Percentiles rank a stretch among this genome's conserved stretches.
Conservation (phyloP, 2,329 filamentous ascomycete genomes). For the Colletotrichum graminicola region DNA sequence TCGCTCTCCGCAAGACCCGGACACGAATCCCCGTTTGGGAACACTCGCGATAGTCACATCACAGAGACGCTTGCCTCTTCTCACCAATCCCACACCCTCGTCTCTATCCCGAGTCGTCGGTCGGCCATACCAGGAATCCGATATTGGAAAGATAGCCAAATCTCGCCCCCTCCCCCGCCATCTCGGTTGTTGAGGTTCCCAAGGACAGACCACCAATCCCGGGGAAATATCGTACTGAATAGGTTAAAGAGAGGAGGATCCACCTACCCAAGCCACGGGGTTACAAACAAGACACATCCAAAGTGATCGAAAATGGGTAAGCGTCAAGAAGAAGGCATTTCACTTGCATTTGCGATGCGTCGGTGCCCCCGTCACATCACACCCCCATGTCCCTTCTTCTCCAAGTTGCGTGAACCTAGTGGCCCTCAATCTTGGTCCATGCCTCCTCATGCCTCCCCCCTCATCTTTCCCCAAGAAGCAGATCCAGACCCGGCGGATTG, state of each 20-base stretch:
- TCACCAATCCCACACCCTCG: background rate
- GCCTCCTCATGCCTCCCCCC: background rate
- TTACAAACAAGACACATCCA: background rate
- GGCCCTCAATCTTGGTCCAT: conserved; percentile 21
- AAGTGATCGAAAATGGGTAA: conserved; percentile 38
- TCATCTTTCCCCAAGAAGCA: conserved; percentile 31
- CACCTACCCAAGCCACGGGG: conserved; percentile 5
- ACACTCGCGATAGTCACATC: conserved; percentile 17
- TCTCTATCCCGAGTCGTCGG: conserved; percentile 9
- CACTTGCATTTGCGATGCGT: conserved; percentile 7
- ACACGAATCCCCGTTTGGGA: conserved; percentile 8
- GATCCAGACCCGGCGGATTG: conserved; percentile 31
- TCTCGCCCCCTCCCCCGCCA: background rate
- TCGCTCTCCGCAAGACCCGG: conserved; percentile 30
- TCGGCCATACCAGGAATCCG: conserved; percentile 29
- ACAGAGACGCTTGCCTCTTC: background rate
- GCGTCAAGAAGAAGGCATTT: conserved; percentile 26
- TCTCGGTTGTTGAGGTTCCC: background rate
- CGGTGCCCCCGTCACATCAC: background rate
- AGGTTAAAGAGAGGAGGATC: background rate
- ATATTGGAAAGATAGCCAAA: conserved; percentile 23
- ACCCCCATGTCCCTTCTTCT: background rate
- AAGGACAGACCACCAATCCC: conserved; percentile 3
- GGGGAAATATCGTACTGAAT: conserved; percentile 1
- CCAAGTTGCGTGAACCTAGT: conserved; percentile 5